These are phyloP conservation scores for Backusella sp. DNA, from an alignment of 192 early-diverging fungal genomes.

Conservation along the genomic window DNA sequence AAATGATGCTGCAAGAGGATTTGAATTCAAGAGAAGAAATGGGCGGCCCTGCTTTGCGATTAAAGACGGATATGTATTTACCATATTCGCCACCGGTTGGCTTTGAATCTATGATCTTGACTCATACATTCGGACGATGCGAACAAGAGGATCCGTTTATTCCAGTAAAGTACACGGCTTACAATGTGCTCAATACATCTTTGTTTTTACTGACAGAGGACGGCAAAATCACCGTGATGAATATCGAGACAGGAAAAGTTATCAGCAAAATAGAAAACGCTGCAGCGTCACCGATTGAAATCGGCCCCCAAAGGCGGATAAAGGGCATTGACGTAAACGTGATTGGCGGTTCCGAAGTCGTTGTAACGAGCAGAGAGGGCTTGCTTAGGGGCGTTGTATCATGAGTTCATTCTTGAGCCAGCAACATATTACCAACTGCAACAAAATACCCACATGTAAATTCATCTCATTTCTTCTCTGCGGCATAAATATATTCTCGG, in stretches of 20 bases:
- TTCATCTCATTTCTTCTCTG: background rate
- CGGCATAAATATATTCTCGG: background rate
- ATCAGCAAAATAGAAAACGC: constrained; percentile 24
- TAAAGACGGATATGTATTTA: background rate
- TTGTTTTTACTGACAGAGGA: constrained; percentile 36
- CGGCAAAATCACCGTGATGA: constrained; percentile 32
- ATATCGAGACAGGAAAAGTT: constrained; percentile 35
- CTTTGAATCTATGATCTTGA: constrained; percentile 5
- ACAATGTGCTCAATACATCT: constrained; percentile 31
- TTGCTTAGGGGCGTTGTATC: constrained; percentile 30
- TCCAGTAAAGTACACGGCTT: constrained; percentile 36
- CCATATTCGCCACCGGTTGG: constrained; percentile 8
- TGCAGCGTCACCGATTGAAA: constrained; percentile 1
- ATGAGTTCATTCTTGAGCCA: background rate
- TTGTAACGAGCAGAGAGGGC: constrained; percentile 33
- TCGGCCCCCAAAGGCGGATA: background rate
- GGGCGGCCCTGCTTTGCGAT: background rate
- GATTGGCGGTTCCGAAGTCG: constrained; percentile 31
- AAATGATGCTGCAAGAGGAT: constrained; percentile 9
- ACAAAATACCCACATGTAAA: background rate
- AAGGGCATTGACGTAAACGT: constrained; percentile 38
- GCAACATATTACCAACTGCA: background rate
- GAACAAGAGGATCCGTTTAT: constrained; percentile 4
- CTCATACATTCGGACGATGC: constrained; percentile 9
- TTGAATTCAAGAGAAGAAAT: background rate